Evolutionary conservation across 371 early-diverging fungal genomes (phyloP).

Genomic region (Mucor lusitanicus): DNA sequence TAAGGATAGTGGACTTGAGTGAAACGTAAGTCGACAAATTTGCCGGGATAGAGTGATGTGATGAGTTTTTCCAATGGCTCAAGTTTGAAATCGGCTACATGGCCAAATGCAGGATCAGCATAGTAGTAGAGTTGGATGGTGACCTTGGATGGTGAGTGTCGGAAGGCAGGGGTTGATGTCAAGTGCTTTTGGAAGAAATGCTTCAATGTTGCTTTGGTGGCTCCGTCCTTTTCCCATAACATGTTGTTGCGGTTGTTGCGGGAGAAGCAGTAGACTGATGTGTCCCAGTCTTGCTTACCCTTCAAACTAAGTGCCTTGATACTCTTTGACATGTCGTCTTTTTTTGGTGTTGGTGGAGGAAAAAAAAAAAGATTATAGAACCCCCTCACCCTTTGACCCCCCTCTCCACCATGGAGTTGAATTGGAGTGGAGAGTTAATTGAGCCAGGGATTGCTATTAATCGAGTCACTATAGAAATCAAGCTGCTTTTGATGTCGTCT

Average conservation of each 20-base stretch:
- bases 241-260: slow-evolving; percentile 50
- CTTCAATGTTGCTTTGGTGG: slow-evolving; percentile 41
- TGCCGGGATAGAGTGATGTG: slow-evolving; percentile 44
- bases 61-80: slow-evolving; percentile 49
- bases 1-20: slow-evolving; percentile 52
- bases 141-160: slow-evolving; percentile 48
- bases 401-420: background rate
- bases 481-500: no score
- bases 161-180: slow-evolving; percentile 53
- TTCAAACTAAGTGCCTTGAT: slow-evolving; percentile 53
- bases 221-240: slow-evolving; percentile 53
- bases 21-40: slow-evolving; percentile 46
- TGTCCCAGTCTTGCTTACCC: slow-evolving; percentile 55
- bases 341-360: background rate
- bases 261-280: slow-evolving; percentile 48
- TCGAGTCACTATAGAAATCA: background rate
- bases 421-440: background rate
- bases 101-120: slow-evolving; percentile 41
- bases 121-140: slow-evolving; percentile 56
- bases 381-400: background rate
- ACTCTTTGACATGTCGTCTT: slow-evolving; percentile 48
- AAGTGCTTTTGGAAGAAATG: slow-evolving; percentile 52
- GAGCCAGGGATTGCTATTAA: background rate
- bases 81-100: slow-evolving; percentile 34
- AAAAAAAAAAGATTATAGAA: background rate